Base-by-base conservation (phyloP, 169 alveolate genomes). In the Eimeria zaria region DNA sequence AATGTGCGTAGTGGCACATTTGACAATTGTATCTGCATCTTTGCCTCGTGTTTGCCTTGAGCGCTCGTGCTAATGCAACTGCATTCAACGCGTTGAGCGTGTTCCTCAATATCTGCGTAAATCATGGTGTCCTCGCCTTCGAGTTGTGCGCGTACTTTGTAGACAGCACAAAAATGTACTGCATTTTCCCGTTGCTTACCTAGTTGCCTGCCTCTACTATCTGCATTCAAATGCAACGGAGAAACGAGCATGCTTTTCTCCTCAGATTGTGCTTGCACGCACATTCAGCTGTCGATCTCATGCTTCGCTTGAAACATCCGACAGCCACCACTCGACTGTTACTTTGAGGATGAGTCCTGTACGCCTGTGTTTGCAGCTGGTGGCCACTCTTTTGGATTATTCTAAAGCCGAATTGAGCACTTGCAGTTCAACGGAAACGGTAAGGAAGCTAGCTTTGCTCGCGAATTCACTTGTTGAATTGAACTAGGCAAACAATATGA, bases 301-400 rank as follows among this genome's bases (percentile, higher is more conserved):
- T 62, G 73, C 73, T 27, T 3, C 73, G 12, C 73, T 62, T 20
- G 39, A 27, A 18, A 27, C 39, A 62, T 20, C 39, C 4, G 5
- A 39, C 73, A 62, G 27, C 73, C 3, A 24, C 3, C 33, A 20
- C 39, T 20, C 73, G 39, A 16, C 39, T 2, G 1, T 69, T 5
- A 69, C 0, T 33, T 4, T 33, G 48, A 44, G 48, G 33, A 8
- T 33, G 48, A 9, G 20, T n/a, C 74, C 39, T 6, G 18, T 44
- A 6, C 44, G 41, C 20, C 46, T 74, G 53, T 74, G 85, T 41
- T 22, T 74, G 60, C 85, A 74, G 85, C 85, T 74, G 85, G 85
- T 14, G 85, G 85, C 85, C 85, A 74, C 85, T 58, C 85, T 0
- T 41, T 74, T 3, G 85, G 85, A 8, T 74, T n/a, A 24, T 74